These are phyloP conservation scores for Bjerkandera adusta DNA, from an alignment of 1,284 basidiomycete genomes.

Conservation along the genomic window DNA sequence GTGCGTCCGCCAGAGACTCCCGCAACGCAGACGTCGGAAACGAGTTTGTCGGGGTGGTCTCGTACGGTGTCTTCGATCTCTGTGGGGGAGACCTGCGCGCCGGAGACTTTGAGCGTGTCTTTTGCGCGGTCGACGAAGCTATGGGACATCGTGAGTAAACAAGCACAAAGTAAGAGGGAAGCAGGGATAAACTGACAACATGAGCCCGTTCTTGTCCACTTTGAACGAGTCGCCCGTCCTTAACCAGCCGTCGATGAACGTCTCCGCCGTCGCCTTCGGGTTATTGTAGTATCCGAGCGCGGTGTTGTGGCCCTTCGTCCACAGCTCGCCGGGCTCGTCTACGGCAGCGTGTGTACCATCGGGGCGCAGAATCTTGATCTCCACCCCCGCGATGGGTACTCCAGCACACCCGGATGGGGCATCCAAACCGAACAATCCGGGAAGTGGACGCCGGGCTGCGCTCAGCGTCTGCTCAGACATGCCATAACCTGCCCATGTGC, in stretches of 20 bases:
- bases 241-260: slow-evolving; percentile 69
- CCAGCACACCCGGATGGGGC: slow-evolving; percentile 48
- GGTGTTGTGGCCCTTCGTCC: slow-evolving; percentile 51
- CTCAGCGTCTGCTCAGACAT: slow-evolving; percentile 77
- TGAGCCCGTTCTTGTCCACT: slow-evolving; percentile 53
- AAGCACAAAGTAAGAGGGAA: not conserved
- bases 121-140: slow-evolving; percentile 65
- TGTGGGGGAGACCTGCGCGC: slow-evolving; percentile 70
- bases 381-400: slow-evolving; percentile 58
- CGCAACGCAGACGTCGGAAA: slow-evolving; percentile 62
- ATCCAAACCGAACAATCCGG: slow-evolving; percentile 43
- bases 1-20: slow-evolving; percentile 69
- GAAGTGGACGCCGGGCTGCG: slow-evolving; percentile 42
- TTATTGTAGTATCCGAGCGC: slow-evolving; percentile 72
- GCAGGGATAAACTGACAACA: slow-evolving; percentile 50
- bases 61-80: slow-evolving; percentile 68
- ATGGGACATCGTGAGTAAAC: not conserved
- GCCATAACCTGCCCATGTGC: slow-evolving; percentile 73
- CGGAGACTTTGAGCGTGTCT: slow-evolving; percentile 74
- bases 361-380: slow-evolving; percentile 58
- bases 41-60: slow-evolving; percentile 53
- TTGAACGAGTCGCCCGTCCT: slow-evolving; percentile 69
- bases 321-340: slow-evolving; percentile 66
- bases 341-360: slow-evolving; percentile 54
- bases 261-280: slow-evolving; percentile 58